These are phyloP conservation scores for Colletotrichum sp. DNA, from an alignment of 2,329 filamentous ascomycete genomes.

Conservation along the genomic window DNA sequence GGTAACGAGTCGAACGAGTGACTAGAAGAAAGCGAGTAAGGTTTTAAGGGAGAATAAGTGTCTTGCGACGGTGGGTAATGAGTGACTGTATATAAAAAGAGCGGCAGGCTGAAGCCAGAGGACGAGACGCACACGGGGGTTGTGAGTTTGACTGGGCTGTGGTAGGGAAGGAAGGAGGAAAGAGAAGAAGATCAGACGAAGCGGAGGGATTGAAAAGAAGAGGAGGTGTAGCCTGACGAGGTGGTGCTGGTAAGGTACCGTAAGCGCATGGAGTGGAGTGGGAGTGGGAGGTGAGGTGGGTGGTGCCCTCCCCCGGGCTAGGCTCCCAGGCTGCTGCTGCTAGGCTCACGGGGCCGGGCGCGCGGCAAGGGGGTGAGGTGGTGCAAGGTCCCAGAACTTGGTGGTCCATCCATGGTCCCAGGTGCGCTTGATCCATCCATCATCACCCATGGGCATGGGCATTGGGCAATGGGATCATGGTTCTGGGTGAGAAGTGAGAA, in stretches of 20 bases:
- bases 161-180: conserved; percentile 10
- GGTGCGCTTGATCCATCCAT: background rate
- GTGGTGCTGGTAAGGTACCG: background rate
- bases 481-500: background rate
- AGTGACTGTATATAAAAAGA: conserved; percentile 23
- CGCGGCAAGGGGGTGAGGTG: conserved; percentile 17
- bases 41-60: conserved; percentile 1
- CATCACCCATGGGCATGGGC: background rate
- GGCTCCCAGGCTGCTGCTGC: background rate
- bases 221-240: conserved; percentile 14
- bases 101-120: conserved; percentile 20
- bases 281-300: background rate
- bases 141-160: conserved; percentile 2
- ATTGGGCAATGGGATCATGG: background rate
- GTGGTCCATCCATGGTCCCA: background rate
- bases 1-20: conserved; percentile 10
- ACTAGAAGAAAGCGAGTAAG: conserved; percentile 11
- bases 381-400: background rate
- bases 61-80: conserved; percentile 17
- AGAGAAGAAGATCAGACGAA: conserved; percentile 14
- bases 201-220: conserved; percentile 15
- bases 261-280: background rate
- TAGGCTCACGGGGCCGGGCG: conserved; percentile 18
- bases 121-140: conserved; percentile 8
- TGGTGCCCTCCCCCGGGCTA: background rate